phyloP scores from a whole-genome alignment of 495 filamentous ascomycete genomes.

The Podospora pseudopauciseta region DNA sequence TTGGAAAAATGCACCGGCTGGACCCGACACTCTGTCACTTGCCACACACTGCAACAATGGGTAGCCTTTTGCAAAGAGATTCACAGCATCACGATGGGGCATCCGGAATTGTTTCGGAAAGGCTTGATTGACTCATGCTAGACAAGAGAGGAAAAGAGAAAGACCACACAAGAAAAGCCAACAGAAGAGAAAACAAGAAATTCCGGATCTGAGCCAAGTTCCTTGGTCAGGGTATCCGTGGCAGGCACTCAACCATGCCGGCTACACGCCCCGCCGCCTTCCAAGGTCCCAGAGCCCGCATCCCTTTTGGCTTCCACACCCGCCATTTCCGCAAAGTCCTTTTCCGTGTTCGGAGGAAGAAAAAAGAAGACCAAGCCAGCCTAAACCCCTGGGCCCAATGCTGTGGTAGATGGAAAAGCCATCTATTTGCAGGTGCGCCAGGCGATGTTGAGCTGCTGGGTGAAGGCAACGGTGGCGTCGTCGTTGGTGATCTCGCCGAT shows the following conservation, averaged over 20 bases:
- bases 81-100: not conserved
- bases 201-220: not conserved
- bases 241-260: slow-evolving; percentile 18
- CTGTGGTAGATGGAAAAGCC: slow-evolving; percentile 2
- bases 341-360: slow-evolving; percentile 8
- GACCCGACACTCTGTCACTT: not conserved
- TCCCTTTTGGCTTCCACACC: slow-evolving; percentile 19
- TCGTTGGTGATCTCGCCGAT: slow-evolving; percentile 51
- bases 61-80: not conserved
- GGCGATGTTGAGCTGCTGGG: slow-evolving; percentile 52
- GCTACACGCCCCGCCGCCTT: slow-evolving; percentile 5
- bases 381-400: slow-evolving; percentile 7
- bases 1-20: not conserved
- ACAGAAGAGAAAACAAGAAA: slow-evolving; percentile 10
- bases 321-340: slow-evolving; percentile 15
- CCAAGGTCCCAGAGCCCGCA: slow-evolving; percentile 10
- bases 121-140: slow-evolving; percentile 38
- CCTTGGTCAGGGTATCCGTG: not conserved
- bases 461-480: slow-evolving; percentile 54
- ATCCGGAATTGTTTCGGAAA: slow-evolving; percentile 15
- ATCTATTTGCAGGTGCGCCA: slow-evolving; percentile 46
- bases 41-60: not conserved
- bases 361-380: slow-evolving; percentile 7
- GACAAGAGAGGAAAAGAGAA: slow-evolving; percentile 14
- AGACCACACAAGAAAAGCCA: not conserved